Evolutionary conservation across 805 yeast genomes (phyloP).

Genomic region (Kuraishia capsulata): DNA sequence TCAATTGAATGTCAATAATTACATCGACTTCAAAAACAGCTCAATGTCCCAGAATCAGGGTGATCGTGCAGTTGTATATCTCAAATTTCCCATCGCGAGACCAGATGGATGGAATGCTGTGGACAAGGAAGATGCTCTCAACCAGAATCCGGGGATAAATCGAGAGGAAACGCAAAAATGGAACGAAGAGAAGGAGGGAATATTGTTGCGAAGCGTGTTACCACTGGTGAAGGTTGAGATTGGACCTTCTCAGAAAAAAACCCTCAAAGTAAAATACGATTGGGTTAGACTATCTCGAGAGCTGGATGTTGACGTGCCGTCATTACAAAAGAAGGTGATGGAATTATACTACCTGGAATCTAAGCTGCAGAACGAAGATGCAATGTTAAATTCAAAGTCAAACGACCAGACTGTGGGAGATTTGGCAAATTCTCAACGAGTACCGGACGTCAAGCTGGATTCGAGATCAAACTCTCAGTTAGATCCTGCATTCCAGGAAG

Average conservation of each 20-base stretch:
- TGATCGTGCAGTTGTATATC: background rate
- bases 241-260: background rate
- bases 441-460: too few species aligned
- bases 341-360: constrained; percentile 1
- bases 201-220: background rate
- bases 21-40: too few species aligned
- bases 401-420: too few species aligned
- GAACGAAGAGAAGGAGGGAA: background rate
- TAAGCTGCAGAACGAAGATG: background rate
- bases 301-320: background rate
- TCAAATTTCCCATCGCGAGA: background rate
- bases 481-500: too few species aligned
- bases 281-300: background rate
- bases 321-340: background rate
- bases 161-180: background rate
- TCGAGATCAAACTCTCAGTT: too few species aligned
- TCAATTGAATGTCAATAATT: too few species aligned
- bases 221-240: background rate
- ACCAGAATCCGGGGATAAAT: too few species aligned
- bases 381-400: background rate
- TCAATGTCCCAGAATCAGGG: too few species aligned
- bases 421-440: too few species aligned
- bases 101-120: background rate
- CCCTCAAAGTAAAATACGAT: background rate
- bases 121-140: too few species aligned